Percentiles rank a stretch among this genome's conserved stretches.
Evolutionary conservation across 129 eudicot species (phyloP).

Genomic region (Tagetes patula): DNA sequence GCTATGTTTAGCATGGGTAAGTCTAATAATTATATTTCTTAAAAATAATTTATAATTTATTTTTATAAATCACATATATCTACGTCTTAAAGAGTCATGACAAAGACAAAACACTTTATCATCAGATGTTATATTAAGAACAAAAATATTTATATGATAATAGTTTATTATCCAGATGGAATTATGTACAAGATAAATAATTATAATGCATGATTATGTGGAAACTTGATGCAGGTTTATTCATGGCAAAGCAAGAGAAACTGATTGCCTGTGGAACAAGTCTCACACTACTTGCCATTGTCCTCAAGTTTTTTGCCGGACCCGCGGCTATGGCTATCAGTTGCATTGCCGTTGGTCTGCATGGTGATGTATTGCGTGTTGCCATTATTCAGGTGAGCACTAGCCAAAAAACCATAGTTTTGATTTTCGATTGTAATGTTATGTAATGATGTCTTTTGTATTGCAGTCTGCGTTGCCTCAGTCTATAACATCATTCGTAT

Average conservation of each 20-base stretch:
- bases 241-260: slow-evolving; percentile 83
- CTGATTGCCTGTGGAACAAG: slow-evolving; percentile 67
- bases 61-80: no score
- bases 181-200: neutral
- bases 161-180: neutral
- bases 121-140: no score
- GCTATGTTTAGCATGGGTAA: slow-evolving; percentile 96
- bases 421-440: neutral
- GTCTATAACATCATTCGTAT: slow-evolving; percentile 77
- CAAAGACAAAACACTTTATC: no score
- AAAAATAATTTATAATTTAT: no score
- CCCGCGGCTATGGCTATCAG: slow-evolving; percentile 83
- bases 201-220: neutral
- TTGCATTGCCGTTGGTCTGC: slow-evolving; percentile 71
- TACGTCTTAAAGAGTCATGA: no score
- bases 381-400: slow-evolving; percentile 75
- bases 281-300: slow-evolving; percentile 59
- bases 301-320: slow-evolving; percentile 76
- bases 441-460: slow-evolving; percentile 1
- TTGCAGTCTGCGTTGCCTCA: slow-evolving; percentile 86
- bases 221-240: slow-evolving; percentile 51
- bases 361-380: slow-evolving; percentile 77
- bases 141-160: neutral
- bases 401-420: neutral
- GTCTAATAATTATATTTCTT: neutral